Evolutionary conservation across 192 early-diverging fungal genomes (phyloP).

Genomic region (Coemansia asiatica): DNA sequence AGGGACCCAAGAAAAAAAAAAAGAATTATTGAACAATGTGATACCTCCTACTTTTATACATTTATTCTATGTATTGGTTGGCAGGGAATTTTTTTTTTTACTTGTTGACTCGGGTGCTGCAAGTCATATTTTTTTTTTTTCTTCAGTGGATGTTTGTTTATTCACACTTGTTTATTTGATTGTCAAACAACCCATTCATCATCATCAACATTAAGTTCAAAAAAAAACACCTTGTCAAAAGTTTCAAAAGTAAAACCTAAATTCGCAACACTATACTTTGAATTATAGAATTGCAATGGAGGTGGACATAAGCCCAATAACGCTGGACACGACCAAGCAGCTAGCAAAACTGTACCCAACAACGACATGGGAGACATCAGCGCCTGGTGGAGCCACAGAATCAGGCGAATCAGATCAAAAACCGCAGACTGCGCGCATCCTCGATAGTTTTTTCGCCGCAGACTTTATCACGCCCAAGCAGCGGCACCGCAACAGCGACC

Average conservation of each 20-base stretch:
- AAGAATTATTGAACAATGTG: no score
- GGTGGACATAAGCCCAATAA: constrained; percentile 46
- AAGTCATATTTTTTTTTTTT: neutral
- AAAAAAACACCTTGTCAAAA: no score
- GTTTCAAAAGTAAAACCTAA: no score
- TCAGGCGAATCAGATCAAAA: neutral
- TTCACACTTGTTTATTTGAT: neutral
- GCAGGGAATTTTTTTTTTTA: no score
- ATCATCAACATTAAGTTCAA: neutral
- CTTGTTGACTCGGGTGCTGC: neutral
- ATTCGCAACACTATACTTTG: no score
- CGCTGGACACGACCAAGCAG: constrained; percentile 35
- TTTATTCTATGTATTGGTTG: no score
- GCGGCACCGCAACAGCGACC: constrained; percentile 5
- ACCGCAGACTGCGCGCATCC: constrained; percentile 1
- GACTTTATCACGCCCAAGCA: constrained; percentile 43
- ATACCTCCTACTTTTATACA: no score
- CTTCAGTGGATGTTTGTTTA: neutral
- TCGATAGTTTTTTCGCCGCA: constrained; percentile 49
- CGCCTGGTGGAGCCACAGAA: neutral
- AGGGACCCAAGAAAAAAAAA: no score
- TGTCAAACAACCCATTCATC: neutral
- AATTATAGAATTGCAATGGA: constrained; percentile 32
- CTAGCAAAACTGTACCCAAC: constrained; percentile 36
- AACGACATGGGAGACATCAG: neutral